These are phyloP conservation scores for Cyphellophora attinorum DNA, from an alignment of 2,329 filamentous ascomycete genomes.

Conservation along the genomic window DNA sequence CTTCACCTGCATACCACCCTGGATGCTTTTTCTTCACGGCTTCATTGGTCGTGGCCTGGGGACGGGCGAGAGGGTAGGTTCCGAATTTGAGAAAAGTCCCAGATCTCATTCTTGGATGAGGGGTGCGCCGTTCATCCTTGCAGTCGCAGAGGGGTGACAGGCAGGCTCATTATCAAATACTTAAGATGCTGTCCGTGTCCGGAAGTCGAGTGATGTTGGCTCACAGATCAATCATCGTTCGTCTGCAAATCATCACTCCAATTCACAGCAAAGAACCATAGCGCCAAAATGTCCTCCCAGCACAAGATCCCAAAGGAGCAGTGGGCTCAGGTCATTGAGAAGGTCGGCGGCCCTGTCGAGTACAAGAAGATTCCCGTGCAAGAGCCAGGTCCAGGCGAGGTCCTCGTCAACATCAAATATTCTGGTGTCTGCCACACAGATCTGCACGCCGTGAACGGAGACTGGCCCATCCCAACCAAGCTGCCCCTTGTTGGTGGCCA, in stretches of 20 bases:
- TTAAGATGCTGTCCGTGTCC: background rate
- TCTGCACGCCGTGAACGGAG: slow-evolving; percentile 70
- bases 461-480: slow-evolving; percentile 80
- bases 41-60: no score
- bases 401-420: slow-evolving; percentile 85
- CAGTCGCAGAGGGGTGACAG: background rate
- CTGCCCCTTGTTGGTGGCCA: slow-evolving; percentile 68
- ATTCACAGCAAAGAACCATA: background rate
- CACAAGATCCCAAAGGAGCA: slow-evolving; percentile 65
- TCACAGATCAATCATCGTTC: background rate
- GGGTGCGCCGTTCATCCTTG: slow-evolving; percentile 6
- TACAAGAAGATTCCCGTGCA: slow-evolving; percentile 60
- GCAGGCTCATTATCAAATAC: background rate
- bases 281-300: slow-evolving; percentile 14
- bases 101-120: no score
- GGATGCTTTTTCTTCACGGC: no score
- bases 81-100: no score
- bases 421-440: slow-evolving; percentile 89
- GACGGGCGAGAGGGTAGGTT: no score
- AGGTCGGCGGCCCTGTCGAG: slow-evolving; percentile 59
- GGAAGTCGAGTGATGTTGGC: background rate
- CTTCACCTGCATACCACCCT: no score
- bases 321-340: slow-evolving; percentile 85
- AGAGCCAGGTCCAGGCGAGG: slow-evolving; percentile 76
- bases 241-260: background rate